These are phyloP conservation scores for Xerocomus amazonicus DNA, from an alignment of 1,284 basidiomycete species.

Conservation along the genomic window DNA sequence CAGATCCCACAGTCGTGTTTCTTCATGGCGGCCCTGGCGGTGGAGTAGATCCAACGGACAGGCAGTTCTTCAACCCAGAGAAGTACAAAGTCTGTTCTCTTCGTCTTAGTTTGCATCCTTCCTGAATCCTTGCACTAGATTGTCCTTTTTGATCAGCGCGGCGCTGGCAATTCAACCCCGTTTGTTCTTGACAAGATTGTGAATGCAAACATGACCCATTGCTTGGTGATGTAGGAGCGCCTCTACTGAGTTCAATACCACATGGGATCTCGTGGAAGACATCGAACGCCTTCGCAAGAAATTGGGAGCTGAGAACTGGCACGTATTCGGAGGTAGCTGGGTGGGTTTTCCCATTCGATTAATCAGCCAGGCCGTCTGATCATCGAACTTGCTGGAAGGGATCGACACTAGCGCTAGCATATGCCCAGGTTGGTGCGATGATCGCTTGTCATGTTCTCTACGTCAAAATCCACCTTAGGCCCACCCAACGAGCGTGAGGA, in stretches of 20 bases:
- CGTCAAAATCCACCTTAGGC: constrained; percentile 39
- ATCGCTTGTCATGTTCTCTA: not conserved
- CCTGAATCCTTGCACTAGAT: constrained; percentile 45
- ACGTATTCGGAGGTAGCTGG: constrained; percentile 92
- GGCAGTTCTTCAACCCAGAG: constrained; percentile 76
- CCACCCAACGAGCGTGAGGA: constrained; percentile 79
- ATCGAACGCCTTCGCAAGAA: constrained; percentile 79
- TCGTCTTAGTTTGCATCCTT: constrained; percentile 8
- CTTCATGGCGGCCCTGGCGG: constrained; percentile 84
- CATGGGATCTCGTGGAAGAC: constrained; percentile 92
- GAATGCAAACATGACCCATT: constrained; percentile 9
- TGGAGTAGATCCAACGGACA: constrained; percentile 62
- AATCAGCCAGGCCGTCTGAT: not conserved
- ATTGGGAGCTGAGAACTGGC: constrained; percentile 79
- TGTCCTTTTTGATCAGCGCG: constrained; percentile 80
- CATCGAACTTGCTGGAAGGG: constrained; percentile 52
- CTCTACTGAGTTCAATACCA: constrained; percentile 84
- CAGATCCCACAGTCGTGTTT: constrained; percentile 61
- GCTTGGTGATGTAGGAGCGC: constrained; percentile 50
- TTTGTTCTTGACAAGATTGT: constrained; percentile 35
- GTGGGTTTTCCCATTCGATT: constrained; percentile 35
- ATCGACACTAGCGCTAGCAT: constrained; percentile 85
- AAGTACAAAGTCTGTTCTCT: constrained; percentile 67
- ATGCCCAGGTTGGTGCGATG: constrained; percentile 62
- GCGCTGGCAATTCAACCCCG: constrained; percentile 83